phyloP scores from a whole-genome alignment of 2,329 filamentous ascomycete genomes.

The Beauveria caledonica region DNA sequence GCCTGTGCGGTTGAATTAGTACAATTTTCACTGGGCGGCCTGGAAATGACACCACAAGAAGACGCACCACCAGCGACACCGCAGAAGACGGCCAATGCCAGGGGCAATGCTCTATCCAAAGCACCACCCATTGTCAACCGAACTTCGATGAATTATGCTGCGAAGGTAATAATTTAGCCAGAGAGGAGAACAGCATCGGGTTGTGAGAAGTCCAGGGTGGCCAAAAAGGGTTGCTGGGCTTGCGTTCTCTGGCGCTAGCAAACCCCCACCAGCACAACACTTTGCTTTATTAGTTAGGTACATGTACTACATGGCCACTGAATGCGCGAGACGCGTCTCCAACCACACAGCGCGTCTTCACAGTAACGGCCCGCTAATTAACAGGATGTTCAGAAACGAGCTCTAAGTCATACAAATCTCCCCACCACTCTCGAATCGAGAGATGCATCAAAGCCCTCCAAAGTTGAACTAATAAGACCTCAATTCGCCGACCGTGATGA shows the following conservation, averaged over 20 bases:
- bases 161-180: not conserved
- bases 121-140: constrained; percentile 17
- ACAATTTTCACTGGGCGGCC: not conserved
- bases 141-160: not conserved
- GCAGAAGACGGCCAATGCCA: constrained; percentile 28
- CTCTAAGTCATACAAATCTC: not conserved
- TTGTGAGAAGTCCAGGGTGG: not conserved
- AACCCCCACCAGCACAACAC: not conserved
- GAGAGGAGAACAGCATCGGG: not conserved
- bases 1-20: constrained; percentile 18
- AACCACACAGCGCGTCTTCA: constrained; percentile 3
- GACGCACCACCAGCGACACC: constrained; percentile 29
- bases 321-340: constrained; percentile 1
- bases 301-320: not conserved
- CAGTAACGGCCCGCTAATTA: not conserved
- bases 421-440: not conserved
- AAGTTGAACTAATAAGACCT: not conserved
- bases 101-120: constrained; percentile 27
- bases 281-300: too few species aligned
- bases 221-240: not conserved
- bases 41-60: not conserved
- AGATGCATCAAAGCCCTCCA: not conserved
- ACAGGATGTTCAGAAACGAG: not conserved
- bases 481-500: constrained; percentile 11
- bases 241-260: not conserved